Conservation (phyloP, 2,329 filamentous ascomycete genomes). For the Diaporthe citrichinensis region DNA sequence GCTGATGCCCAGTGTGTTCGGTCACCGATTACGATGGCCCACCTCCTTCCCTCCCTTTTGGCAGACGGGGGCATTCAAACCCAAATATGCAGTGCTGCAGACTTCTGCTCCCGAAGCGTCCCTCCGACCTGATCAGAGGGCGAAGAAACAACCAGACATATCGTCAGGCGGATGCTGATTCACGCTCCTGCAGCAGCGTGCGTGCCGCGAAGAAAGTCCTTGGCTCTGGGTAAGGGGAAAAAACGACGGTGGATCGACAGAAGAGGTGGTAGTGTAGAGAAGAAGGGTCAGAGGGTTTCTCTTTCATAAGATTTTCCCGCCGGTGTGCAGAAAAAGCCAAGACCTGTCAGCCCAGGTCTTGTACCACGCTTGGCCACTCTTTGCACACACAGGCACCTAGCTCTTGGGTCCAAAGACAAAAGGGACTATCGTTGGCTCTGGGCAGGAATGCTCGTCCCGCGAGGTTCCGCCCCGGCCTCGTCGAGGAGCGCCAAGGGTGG, state of each 20-base stretch:
- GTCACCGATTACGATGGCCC: background rate
- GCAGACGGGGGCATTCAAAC: background rate
- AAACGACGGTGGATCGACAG: too few species aligned
- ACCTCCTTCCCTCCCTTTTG: background rate
- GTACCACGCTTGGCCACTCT: constrained; percentile 13
- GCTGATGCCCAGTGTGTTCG: background rate
- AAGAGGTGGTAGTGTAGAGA: background rate
- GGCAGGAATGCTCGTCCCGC: constrained; percentile 32
- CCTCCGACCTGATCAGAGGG: background rate
- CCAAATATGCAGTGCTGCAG: background rate
- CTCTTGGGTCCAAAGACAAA: background rate
- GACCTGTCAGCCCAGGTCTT: constrained; percentile 27
- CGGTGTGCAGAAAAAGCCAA: constrained; percentile 10
- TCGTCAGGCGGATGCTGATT: background rate
- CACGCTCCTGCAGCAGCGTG: background rate
- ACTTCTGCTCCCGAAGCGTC: background rate
- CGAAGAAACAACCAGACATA: background rate
- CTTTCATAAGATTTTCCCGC: background rate
- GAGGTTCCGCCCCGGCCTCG: constrained; percentile 26
- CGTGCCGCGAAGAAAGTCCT: background rate
- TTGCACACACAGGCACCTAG: background rate
- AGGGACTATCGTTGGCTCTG: background rate
- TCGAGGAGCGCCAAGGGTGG: constrained; percentile 30
- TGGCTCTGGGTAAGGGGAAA: background rate
- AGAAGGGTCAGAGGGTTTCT: too few species aligned